phyloP scores from a whole-genome alignment of 305 asterid genomes.

The Fraxinus baroniana region DNA sequence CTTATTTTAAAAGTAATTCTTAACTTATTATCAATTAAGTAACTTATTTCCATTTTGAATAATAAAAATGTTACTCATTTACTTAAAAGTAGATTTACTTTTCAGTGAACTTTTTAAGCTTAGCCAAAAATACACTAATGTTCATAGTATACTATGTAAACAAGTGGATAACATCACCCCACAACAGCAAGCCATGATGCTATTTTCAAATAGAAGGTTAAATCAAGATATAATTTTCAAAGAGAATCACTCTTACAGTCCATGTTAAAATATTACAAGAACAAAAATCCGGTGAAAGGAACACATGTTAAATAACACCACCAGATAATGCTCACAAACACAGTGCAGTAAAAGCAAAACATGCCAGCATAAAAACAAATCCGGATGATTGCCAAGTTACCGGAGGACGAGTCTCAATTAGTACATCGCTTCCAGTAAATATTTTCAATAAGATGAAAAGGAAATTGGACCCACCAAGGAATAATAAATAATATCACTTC shows the following conservation, averaged over 20 bases:
- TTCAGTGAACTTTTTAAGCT: background rate
- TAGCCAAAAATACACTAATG: background rate
- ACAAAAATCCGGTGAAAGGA: background rate
- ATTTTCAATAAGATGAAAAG: conserved; percentile 4
- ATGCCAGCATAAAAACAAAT: background rate
- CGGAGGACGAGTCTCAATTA: background rate
- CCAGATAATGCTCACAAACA: background rate
- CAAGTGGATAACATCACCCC: background rate
- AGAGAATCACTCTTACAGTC: background rate
- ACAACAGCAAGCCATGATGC: background rate
- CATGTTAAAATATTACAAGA: background rate
- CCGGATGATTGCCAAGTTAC: background rate
- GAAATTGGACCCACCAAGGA: background rate
- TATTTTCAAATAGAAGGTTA: background rate
- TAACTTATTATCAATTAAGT: background rate
- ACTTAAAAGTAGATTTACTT: background rate
- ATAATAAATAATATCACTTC: background rate
- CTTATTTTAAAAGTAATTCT: background rate
- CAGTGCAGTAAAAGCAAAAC: background rate
- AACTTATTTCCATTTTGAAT: background rate
- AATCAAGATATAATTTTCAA: background rate
- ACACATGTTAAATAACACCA: background rate
- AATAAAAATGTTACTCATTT: background rate
- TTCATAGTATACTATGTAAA: background rate
- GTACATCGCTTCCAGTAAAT: background rate